Conservation (phyloP, 306 rosid genomes). For the Cyclanthera cordifolia region DNA sequence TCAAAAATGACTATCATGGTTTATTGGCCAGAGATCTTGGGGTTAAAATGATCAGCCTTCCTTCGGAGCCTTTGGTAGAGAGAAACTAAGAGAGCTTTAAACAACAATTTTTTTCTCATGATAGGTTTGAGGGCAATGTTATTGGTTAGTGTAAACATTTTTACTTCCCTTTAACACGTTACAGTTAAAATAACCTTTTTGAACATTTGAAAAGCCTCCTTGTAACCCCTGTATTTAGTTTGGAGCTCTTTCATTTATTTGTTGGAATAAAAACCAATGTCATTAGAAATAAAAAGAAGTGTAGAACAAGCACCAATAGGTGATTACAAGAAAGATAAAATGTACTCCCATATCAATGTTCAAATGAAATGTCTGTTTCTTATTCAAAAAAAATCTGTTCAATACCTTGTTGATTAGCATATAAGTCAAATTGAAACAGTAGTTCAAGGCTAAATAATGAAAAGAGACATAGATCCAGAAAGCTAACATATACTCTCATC, state of each 20-base stretch:
- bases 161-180: not conserved
- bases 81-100: not conserved
- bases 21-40: not conserved
- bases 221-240: not conserved
- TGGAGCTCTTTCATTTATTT: not conserved
- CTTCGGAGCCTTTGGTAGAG: not conserved
- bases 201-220: not conserved
- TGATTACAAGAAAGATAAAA: too few species aligned
- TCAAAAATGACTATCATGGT: not conserved
- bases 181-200: not conserved
- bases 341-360: not conserved
- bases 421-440: not conserved
- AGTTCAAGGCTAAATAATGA: not conserved
- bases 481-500: not conserved
- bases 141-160: not conserved
- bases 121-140: not conserved
- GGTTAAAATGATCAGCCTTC: not conserved
- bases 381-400: not conserved
- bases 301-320: too few species aligned
- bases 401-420: not conserved
- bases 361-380: not conserved
- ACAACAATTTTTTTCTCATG: not conserved
- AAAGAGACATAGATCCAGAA: not conserved
- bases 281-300: too few species aligned
- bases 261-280: too few species aligned